Evolutionary conservation across 805 yeast species (phyloP).

Genomic region (Saccharomycopsis sp.): DNA sequence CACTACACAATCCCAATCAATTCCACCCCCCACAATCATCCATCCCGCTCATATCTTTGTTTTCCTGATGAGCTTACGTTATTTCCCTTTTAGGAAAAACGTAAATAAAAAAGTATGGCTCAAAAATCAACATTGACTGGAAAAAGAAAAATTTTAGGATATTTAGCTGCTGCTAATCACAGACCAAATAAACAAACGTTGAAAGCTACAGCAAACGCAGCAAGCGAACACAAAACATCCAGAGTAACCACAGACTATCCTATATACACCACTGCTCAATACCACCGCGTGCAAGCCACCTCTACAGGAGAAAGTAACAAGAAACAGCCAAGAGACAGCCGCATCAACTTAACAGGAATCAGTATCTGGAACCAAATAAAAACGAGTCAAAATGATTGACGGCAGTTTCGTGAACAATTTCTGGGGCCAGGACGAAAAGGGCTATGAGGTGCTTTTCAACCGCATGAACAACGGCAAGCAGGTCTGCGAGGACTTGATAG

Average conservation of each 20-base stretch:
- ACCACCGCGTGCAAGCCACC: too few species aligned
- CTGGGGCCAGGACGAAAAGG: conserved; percentile 50
- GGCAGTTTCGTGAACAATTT: conserved; percentile 18
- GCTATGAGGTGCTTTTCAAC: conserved; percentile 47
- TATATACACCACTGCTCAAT: too few species aligned
- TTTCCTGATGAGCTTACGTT: not conserved
- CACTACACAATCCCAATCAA: too few species aligned
- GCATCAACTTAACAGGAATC: not conserved
- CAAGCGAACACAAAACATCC: not conserved
- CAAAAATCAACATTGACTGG: not conserved
- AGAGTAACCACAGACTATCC: too few species aligned
- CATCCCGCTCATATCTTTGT: not conserved
- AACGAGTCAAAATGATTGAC: conserved; percentile 2
- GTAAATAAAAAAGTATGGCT: not conserved
- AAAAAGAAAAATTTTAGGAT: not conserved
- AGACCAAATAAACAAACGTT: not conserved
- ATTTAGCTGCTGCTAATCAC: not conserved
- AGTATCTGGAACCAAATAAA: not conserved
- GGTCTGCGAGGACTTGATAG: conserved; percentile 46
- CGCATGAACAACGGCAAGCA: conserved; percentile 53
- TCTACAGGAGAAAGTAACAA: too few species aligned
- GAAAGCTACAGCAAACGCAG: not conserved
- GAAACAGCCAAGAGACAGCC: not conserved
- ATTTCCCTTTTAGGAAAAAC: not conserved
- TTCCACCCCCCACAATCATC: too few species aligned